These are phyloP conservation scores for Cladosporium halotolerans DNA, from an alignment of 2,329 filamentous ascomycete genomes.

Conservation along the genomic window DNA sequence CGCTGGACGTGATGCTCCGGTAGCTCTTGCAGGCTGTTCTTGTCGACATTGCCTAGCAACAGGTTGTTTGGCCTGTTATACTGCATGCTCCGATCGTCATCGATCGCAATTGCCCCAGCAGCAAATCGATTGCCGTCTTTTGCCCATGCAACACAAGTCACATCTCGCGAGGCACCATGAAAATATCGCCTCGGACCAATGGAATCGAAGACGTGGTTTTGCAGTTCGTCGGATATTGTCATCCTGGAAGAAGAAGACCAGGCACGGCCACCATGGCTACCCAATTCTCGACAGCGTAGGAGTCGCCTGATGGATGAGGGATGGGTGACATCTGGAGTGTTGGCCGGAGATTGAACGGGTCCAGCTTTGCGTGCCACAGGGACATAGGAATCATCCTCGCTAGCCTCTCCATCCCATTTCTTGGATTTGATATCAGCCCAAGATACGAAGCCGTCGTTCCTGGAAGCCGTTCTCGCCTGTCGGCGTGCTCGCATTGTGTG, in stretches of 20 bases:
- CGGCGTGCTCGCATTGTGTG: neutral
- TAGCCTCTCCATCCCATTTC: neutral
- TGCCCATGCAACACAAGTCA: constrained; percentile 52
- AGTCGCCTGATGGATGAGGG: constrained; percentile 17
- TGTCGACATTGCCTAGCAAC: constrained; percentile 43
- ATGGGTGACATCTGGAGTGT: neutral
- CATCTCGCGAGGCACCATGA: constrained; percentile 54
- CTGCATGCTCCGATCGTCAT: constrained; percentile 51
- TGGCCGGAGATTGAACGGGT: neutral
- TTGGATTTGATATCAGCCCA: constrained; percentile 15
- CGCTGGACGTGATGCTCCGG: constrained; percentile 47
- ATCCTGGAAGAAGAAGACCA: constrained; percentile 11
- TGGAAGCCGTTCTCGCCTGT: neutral
- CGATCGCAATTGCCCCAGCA: constrained; percentile 51
- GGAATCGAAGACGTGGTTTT: constrained; percentile 31
- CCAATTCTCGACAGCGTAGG: constrained; percentile 25
- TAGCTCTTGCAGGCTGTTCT: constrained; percentile 44
- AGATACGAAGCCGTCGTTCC: constrained; percentile 19
- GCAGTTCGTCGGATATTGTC: constrained; percentile 19
- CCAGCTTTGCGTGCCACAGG: neutral
- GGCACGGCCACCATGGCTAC: constrained; percentile 15
- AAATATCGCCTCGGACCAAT: constrained; percentile 43
- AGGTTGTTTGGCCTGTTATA: constrained; percentile 56
- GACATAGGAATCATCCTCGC: neutral
- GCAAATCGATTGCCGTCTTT: constrained; percentile 49